phyloP scores from a whole-genome alignment of 2,329 filamentous ascomycete species.

The Diaporthe capsici region DNA sequence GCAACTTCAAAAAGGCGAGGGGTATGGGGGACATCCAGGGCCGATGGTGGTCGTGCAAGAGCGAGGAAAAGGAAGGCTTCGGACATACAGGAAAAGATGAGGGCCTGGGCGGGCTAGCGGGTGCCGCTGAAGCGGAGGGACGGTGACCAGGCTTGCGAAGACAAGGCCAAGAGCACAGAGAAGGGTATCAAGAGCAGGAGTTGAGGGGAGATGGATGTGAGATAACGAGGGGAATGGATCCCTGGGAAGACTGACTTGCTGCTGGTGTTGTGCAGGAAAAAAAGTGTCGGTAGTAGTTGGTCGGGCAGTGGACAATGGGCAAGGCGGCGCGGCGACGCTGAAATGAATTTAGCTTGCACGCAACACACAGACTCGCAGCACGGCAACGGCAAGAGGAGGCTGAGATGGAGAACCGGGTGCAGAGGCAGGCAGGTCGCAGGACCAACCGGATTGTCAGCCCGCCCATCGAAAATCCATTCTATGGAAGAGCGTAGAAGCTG shows the following conservation, averaged over 20 bases:
- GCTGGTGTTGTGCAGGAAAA: conserved; percentile 15
- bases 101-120: conserved; percentile 24
- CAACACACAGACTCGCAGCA: conserved; percentile 16
- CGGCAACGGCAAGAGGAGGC: conserved; percentile 38
- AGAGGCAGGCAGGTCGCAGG: conserved; percentile 27
- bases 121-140: conserved; percentile 26
- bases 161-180: background rate
- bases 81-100: conserved; percentile 34
- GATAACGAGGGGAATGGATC: background rate
- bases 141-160: background rate
- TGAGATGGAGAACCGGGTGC: conserved; percentile 31
- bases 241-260: conserved; percentile 13
- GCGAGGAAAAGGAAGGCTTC: background rate
- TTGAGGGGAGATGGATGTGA: background rate
- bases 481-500: conserved; percentile 41
- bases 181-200: background rate
- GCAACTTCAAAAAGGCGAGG: background rate
- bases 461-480: conserved; percentile 34
- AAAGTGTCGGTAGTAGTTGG: background rate
- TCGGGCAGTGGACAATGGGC: conserved; percentile 15
- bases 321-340: conserved; percentile 18
- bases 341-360: conserved; percentile 34
- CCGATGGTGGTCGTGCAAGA: background rate
- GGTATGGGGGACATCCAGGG: background rate
- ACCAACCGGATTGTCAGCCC: conserved; percentile 37